Base-by-base conservation (phyloP, 768 basidiomycete genomes). In the Hypsizygus marmoreus region DNA sequence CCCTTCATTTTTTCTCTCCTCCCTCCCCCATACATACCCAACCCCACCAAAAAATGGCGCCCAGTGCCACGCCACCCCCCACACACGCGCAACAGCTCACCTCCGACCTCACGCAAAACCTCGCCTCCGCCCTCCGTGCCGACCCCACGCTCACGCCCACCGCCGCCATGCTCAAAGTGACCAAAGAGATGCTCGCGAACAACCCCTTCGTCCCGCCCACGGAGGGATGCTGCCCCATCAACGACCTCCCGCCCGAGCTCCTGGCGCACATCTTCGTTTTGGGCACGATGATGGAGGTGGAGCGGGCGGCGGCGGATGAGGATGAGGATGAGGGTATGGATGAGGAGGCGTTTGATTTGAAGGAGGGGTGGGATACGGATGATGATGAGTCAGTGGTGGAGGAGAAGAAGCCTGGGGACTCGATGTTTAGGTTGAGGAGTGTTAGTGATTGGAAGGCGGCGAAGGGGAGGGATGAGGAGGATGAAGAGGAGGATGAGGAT, bases 171-270 rank as follows among this genome's bases (percentile, higher is more conserved):
- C 55, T 44, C 14, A 55, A 63, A 49, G 66, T 71, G 20, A 59
- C 67, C 6, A 50, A 53, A 17, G 60, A 67, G 5, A 62, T 75
- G 62, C 67, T 76, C 25, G 50, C 55, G 22, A 71, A 77, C 54
- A 80, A 79, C 45, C 79, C 74, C 0, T 79, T 68, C 45, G 57
- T 72, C 20, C 75, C 79, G 9, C 77, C 77, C 0, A 61, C 59
- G 17, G 68, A n/a, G n/a, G n/a, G n/a, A n/a, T n/a, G 71, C 25
- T 81, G 79, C 50, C 76, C 72, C 1, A 69, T 83, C 25, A 77
- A 81, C 44, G 62, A 67, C 28, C 71, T 83, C 12, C 81, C 81
- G 1, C 73, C 73, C 13, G 82, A 84, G 54, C 65, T 84, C 19
- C 71, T 84, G 5, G 76, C 73, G 1, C 70, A 75, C 48, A 77